Evolutionary conservation across 2,329 filamentous ascomycete genomes (phyloP).

Genomic region (Penicillium digitatum): DNA sequence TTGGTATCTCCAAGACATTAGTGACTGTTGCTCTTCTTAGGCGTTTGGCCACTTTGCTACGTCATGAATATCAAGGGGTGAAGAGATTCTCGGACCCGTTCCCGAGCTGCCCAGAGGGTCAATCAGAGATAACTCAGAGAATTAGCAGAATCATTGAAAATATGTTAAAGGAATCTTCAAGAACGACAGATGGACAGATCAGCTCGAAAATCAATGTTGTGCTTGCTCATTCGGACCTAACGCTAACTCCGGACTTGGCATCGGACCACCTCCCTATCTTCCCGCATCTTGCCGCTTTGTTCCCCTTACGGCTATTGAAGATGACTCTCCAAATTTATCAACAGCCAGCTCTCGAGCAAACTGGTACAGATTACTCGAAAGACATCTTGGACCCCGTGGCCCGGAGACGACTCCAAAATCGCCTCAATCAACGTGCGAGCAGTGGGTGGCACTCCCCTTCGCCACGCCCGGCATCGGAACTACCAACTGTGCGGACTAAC

Average conservation of each 20-base stretch:
- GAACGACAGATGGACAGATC: not conserved
- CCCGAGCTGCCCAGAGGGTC: not conserved
- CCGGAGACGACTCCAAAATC: slow-evolving; percentile 20
- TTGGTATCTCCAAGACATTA: not conserved
- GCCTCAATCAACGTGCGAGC: slow-evolving; percentile 23
- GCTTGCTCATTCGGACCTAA: not conserved
- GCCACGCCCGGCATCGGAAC: not conserved
- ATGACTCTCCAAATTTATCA: not conserved
- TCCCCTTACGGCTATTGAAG: not conserved
- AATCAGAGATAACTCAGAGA: not conserved
- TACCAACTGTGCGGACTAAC: not conserved
- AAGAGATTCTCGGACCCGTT: not conserved
- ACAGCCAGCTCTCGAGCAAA: not conserved
- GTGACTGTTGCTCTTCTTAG: not conserved
- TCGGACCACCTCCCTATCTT: not conserved
- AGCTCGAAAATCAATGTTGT: not conserved
- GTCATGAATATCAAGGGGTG: slow-evolving; percentile 1
- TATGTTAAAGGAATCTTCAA: too few species aligned
- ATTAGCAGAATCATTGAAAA: too few species aligned
- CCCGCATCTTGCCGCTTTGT: not conserved
- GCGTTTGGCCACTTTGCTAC: slow-evolving; percentile 1
- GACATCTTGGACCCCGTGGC: slow-evolving; percentile 6
- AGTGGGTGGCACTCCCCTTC: slow-evolving; percentile 10
- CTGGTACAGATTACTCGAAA: not conserved
- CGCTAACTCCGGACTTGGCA: not conserved